Evolutionary conservation across 352 stramenopile species (phyloP), one percentile per base, ranked within the genome.

Genomic region (Globisporangium carolinianum): DNA sequence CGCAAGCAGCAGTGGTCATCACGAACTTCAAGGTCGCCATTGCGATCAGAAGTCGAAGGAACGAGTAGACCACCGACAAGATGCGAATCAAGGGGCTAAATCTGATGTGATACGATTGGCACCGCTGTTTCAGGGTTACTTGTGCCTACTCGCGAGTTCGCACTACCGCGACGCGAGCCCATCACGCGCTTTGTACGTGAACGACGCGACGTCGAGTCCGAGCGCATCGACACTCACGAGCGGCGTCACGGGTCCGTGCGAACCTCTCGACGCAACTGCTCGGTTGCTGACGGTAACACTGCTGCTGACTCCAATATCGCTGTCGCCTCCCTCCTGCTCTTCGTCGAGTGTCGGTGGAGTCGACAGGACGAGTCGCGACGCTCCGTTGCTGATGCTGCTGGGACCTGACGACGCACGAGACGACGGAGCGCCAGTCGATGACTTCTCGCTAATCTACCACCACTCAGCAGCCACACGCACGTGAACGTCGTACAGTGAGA

Each of bases 181-280:
- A 18, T 61, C 65, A 24, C 66, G 60, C 6, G 56, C 55, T 63
- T 59, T 76, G 65, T 87, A 89, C 18, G 61, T 55, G 51, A 87
- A 89, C 9, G 72, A 72, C 7, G 67, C 69, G 51, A 90, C 65
- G 55, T 86, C 74, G 24, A 90, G 58, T 5, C 80, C 78, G 10
- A 90, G 71, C 15, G 64, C 57, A 18, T 81, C 56, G 8, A 90
- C 63, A 11, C 74, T 68, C 15, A 71, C 75, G 18, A 86, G 71
- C 45, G 49, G 59, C 46, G 62, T 62, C 48, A 32, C 24, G 24
- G 24, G 24, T 32, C 24, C 24, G 24, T 32, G 24, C 24, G 47
- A 11, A 53, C 41, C 39, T 50, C 43, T 45, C 46, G 36, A 66
- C 4, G 5, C 32, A 17, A 62, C 45, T 10, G 37, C 17, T 24